These are phyloP conservation scores for Uronychia binucleata DNA, from an alignment of 73 alveolate genomes.

Conservation along the genomic window DNA sequence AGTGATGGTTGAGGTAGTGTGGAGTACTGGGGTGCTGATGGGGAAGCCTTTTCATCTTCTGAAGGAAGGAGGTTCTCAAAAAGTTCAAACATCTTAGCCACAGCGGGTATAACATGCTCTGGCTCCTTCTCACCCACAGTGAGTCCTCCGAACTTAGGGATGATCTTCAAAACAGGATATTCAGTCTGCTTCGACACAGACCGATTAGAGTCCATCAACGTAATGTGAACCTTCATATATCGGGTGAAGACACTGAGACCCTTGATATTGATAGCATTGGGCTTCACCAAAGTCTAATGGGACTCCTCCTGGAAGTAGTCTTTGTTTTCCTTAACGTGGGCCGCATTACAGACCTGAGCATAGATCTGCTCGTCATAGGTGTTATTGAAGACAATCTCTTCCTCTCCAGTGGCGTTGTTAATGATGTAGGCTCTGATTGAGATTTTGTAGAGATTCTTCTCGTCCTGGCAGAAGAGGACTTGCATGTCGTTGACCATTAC, in stretches of 20 bases:
- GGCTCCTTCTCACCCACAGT: not conserved
- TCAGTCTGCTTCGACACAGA: not conserved
- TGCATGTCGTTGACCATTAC: not conserved
- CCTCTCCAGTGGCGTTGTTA: constrained; percentile 8
- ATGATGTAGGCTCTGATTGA: constrained; percentile 7
- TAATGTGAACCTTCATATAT: not conserved
- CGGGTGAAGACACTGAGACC: not conserved
- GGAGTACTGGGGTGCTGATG: too few relatives aligned
- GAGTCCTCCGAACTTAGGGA: not conserved
- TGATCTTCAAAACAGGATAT: not conserved
- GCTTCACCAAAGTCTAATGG: not conserved
- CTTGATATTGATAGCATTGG: not conserved
- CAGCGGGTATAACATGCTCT: not conserved
- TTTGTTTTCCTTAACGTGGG: not conserved
- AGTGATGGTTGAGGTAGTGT: too few relatives aligned
- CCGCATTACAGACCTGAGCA: constrained; percentile 25
- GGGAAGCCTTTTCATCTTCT: not conserved
- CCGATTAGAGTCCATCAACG: not conserved
- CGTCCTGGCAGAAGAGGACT: constrained; percentile 21
- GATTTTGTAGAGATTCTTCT: constrained; percentile 19
- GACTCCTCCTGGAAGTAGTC: not conserved
- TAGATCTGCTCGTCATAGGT: constrained; percentile 21
- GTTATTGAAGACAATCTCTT: not conserved
- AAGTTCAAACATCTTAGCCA: not conserved
- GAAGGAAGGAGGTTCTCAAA: not conserved